Evolutionary conservation across 73 alveolate genomes (phyloP), one percentile per base, ranked within the genome.

Genomic region (Loxodes magnus): DNA sequence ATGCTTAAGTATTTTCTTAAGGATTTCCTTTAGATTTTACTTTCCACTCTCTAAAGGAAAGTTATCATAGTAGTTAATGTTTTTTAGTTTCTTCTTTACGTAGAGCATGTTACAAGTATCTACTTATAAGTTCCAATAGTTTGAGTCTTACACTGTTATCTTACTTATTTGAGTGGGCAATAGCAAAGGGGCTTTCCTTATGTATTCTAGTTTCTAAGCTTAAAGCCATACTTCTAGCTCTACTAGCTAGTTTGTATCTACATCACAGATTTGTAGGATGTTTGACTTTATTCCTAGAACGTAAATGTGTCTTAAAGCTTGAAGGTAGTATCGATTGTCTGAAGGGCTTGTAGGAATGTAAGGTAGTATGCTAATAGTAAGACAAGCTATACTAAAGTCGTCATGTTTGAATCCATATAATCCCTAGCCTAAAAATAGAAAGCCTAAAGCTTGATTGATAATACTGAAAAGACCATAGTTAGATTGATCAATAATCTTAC

Each of bases 391-490:
- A 25, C 96, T 75, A 48, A 85, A 56, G 54, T 77, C 74, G 35
- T 64, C 59, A 20, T 74, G 73, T 62, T 82, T 72, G 49, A 93
- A 87, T 15, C 95, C 80, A 37, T 71, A 82, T 3, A 90, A 88
- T 7, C 99, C 97, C 29, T 82, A 70, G 20, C 99, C 99, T 48
- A 93, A 67, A 71, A 87, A 86, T 27, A 89, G 50, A 68, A 93
- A 73, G 5, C 99, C 99, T n/a, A 93, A 56, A 16, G 95, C 89
- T 87, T 75, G 82, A 50, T 89, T 83, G 23, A 89, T 78, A 6
- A 97, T 95, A 87, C 81, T 80, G 50, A 73, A 85, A 56, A 79
- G 90, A 19, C 99, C 99, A 79, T 89, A 89, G 67, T 89, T 92
- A 87, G 83, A 83, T 38, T 84, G 94, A 28, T 79, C 74, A 41